Evolutionary conservation across 257 asterid species (phyloP).

Genomic region (Schizonepeta tenuifolia): DNA sequence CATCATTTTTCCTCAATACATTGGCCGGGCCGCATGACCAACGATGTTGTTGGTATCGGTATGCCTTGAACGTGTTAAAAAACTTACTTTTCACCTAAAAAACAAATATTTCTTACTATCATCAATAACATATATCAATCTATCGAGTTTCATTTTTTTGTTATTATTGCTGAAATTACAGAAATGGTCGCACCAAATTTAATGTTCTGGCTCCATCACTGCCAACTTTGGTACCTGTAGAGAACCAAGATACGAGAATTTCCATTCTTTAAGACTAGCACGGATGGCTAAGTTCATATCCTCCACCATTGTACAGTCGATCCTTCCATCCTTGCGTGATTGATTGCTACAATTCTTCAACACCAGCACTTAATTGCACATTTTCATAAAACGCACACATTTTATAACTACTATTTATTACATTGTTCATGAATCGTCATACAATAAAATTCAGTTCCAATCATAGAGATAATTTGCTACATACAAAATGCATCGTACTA

Average conservation of each 20-base stretch:
- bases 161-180: too few species aligned
- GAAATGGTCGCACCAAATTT: too few species aligned
- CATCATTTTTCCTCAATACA: slow-evolving; percentile 74
- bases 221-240: too few species aligned
- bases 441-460: too few species aligned
- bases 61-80: slow-evolving; percentile 95
- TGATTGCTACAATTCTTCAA: slow-evolving; percentile 93
- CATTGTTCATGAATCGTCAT: too few species aligned
- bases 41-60: slow-evolving; percentile 90
- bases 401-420: too few species aligned
- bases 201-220: too few species aligned
- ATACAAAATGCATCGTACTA: too few species aligned
- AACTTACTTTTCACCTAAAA: slow-evolving; percentile 84
- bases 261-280: slow-evolving; percentile 88
- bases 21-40: slow-evolving; percentile 99
- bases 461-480: too few species aligned
- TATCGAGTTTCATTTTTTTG: too few species aligned
- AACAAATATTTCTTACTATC: background rate
- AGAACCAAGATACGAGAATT: too few species aligned
- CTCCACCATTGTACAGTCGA: slow-evolving; percentile 88
- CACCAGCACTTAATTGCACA: slow-evolving; percentile 81
- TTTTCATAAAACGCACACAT: background rate
- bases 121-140: too few species aligned
- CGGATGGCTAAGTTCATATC: slow-evolving; percentile 98
- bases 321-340: slow-evolving; percentile 99